Conservation (phyloP, 805 yeast species). For the Saturnispora kantuleensis region DNA sequence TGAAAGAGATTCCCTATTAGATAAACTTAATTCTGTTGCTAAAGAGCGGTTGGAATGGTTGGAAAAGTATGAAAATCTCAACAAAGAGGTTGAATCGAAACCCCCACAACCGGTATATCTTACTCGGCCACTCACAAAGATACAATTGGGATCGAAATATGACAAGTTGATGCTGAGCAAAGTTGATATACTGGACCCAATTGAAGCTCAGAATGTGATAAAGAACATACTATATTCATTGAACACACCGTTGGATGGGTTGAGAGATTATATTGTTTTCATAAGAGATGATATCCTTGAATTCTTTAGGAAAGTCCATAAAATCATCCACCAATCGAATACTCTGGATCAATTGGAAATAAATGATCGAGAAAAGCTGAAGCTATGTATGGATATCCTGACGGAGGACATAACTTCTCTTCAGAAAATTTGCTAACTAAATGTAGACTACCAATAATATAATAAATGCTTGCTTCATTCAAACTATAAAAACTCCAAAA, state of each 20-base stretch:
- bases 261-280: conserved; percentile 10
- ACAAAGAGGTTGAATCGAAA: not conserved
- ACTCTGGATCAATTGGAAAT: conserved; percentile 1
- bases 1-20: not conserved
- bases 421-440: not conserved
- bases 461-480: not conserved
- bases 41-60: conserved; percentile 4
- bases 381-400: conserved; percentile 10
- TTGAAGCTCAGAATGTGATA: conserved; percentile 14
- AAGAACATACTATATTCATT: conserved; percentile 15
- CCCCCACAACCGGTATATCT: not conserved
- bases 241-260: conserved; percentile 8
- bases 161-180: conserved; percentile 7
- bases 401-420: conserved; percentile 10
- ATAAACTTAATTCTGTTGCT: not conserved
- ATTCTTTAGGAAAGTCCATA: conserved; percentile 12
- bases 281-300: conserved; percentile 11
- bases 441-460: not conserved
- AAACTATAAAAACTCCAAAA: not conserved
- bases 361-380: conserved; percentile 9
- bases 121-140: not conserved
- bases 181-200: conserved; percentile 10
- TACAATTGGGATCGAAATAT: conserved; percentile 4
- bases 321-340: conserved; percentile 8
- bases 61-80: conserved; percentile 1